Evolutionary conservation across 768 basidiomycete genomes (phyloP).

Genomic region (Tricholoma hemisulphureum): DNA sequence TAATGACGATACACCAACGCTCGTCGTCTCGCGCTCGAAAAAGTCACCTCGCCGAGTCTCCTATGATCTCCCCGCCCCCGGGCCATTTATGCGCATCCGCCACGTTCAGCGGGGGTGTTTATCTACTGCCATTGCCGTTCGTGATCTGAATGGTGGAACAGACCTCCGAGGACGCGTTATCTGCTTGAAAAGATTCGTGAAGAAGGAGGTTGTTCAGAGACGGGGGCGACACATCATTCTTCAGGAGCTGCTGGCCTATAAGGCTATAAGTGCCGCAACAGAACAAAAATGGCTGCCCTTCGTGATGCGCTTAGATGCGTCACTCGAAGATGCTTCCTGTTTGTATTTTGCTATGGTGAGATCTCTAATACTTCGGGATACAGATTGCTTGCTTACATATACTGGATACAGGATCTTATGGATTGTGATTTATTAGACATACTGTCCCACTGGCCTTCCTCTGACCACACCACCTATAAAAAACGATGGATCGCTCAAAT

Average conservation of each 20-base stretch:
- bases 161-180: slow-evolving; percentile 27
- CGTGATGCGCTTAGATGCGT: slow-evolving; percentile 39
- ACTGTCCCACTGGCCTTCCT: slow-evolving; percentile 20
- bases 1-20: neutral
- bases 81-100: slow-evolving; percentile 31
- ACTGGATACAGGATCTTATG: slow-evolving; percentile 38
- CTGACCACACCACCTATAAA: slow-evolving; percentile 25
- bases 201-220: slow-evolving; percentile 11
- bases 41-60: neutral
- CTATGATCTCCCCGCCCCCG: slow-evolving; percentile 13
- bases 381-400: neutral
- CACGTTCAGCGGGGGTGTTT: slow-evolving; percentile 16
- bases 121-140: slow-evolving; percentile 11
- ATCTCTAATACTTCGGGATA: neutral
- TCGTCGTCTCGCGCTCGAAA: neutral
- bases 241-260: slow-evolving; percentile 36
- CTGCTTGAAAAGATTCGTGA: slow-evolving; percentile 39
- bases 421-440: slow-evolving; percentile 33
- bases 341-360: slow-evolving; percentile 43
- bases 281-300: slow-evolving; percentile 27
- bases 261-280: slow-evolving; percentile 27
- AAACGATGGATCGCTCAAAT: slow-evolving; percentile 42
- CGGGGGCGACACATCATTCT: slow-evolving; percentile 17
- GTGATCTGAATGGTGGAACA: slow-evolving; percentile 19
- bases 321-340: slow-evolving; percentile 26